Base-by-base conservation (phyloP, 2,329 filamentous ascomycete genomes). In the Penicillium sp. region DNA sequence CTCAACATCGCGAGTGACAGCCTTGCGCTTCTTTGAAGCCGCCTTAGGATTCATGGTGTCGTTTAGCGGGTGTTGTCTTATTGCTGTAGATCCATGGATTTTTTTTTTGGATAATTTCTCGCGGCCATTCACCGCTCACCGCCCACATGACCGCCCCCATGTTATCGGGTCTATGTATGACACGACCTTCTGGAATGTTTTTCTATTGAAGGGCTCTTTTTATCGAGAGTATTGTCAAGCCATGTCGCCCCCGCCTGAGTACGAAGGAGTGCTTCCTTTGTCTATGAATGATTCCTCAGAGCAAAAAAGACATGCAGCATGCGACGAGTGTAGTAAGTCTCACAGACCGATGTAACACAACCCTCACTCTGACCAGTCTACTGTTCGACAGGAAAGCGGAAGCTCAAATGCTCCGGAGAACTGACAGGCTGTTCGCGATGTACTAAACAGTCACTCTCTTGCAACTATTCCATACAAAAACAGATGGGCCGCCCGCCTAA, bases 1-100 rank as follows among this genome's bases (percentile, higher is more conserved):
- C 44, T 78, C 75, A 17, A 78, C 74, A 63, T 84, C 83, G 31
- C 78, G 78, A 25, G 79, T 81, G 19, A 84, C 78, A 58, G 83
- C 82, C 74, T 89, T 89, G 62, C 87, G 84, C 78, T 89, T 89
- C 71, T 83, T 80, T 31, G 75, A 78, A 43, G 71, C 66, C 55
- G 76, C 73, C 61, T 64, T 63, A 52, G 64, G 59, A 58, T 69
- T 65, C 73, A 76, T 76, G 55, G 63, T 60, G 57, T 47, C 47
- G 49, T 58, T 50, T 40, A 58, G 38, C 41, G 55, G 38, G 14
- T 51, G 53, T 59, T 55, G 53, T 14, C 52, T 43, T 52, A 49
- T 40, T 45, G 46, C 56, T 47, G 51, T 59, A 56, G 53, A 51
- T 50, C 44, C 55, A 45, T 46, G 47, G 59, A 57, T 58, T 65